Conservation (phyloP, 176 grass and related monocot species). For the Aegilops tauschii region DNA sequence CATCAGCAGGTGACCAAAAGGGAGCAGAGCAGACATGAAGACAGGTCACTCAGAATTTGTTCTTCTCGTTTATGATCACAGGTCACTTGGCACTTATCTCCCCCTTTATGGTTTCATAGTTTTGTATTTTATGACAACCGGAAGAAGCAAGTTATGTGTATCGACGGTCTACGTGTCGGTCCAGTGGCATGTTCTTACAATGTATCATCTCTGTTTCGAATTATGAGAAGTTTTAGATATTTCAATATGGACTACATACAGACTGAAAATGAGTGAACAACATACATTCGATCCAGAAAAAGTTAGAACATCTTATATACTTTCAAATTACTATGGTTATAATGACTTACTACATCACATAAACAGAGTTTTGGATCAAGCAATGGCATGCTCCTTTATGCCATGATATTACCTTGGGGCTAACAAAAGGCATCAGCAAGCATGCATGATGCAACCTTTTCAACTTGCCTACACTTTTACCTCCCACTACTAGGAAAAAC, state of each 20-base stretch:
- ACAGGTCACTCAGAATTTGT: neutral
- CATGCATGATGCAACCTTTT: too few species aligned
- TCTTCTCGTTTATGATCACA: slow-evolving; percentile 9
- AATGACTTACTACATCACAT: neutral
- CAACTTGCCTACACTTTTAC: neutral
- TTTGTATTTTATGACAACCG: neutral
- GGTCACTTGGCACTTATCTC: neutral
- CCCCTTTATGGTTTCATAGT: neutral
- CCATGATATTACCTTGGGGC: neutral
- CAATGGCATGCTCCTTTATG: neutral
- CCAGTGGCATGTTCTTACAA: neutral
- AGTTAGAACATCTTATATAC: too few species aligned
- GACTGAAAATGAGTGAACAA: too few species aligned
- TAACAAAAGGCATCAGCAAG: neutral
- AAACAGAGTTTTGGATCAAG: neutral
- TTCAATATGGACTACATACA: too few species aligned
- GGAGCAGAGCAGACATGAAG: neutral
- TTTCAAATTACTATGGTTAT: neutral
- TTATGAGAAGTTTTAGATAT: too few species aligned
- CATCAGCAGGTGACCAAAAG: slow-evolving; percentile 22
- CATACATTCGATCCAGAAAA: too few species aligned
- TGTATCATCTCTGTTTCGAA: too few species aligned
- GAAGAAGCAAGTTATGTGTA: neutral
- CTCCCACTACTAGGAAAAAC: too few species aligned
- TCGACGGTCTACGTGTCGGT: neutral